phyloP scores from a whole-genome alignment of 106 monocot species.

The Posidonia australis region DNA sequence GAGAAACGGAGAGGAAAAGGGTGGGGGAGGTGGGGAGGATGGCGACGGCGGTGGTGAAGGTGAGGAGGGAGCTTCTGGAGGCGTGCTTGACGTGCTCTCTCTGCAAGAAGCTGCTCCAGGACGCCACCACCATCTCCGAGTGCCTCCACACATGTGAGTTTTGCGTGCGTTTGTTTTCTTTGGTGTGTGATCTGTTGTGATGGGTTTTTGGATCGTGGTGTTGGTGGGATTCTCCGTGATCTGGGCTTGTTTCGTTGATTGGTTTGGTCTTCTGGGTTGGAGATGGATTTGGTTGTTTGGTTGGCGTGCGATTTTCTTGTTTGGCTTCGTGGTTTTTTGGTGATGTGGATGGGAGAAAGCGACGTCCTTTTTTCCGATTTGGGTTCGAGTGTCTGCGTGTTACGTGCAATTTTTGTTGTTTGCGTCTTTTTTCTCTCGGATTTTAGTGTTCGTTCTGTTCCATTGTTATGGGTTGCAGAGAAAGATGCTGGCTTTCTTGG shows the following conservation, averaged over 20 bases:
- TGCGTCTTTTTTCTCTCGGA: too few relatives aligned
- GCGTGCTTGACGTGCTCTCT: conserved; percentile 77
- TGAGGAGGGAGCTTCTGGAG: conserved; percentile 37
- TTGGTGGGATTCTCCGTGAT: background rate
- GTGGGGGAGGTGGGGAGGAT: conserved; percentile 31
- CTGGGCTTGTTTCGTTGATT: background rate
- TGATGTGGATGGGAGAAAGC: too few relatives aligned
- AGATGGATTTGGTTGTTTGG: background rate
- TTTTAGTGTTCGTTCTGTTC: too few relatives aligned
- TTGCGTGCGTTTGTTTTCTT: conserved; percentile 6
- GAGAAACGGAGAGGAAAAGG: background rate
- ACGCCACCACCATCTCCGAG: conserved; percentile 83
- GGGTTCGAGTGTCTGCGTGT: too few relatives aligned
- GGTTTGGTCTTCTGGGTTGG: background rate
- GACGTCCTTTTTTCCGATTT: too few relatives aligned
- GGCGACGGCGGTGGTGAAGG: conserved; percentile 27
- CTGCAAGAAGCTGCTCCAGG: conserved; percentile 56
- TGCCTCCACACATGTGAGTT: conserved; percentile 87
- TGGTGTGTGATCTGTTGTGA: background rate
- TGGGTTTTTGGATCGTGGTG: background rate
- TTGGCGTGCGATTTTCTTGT: too few relatives aligned
- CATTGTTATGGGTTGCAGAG: too few relatives aligned
- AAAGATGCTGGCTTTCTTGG: too few relatives aligned
- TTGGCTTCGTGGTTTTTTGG: too few relatives aligned
- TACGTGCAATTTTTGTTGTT: too few relatives aligned